phyloP scores from a whole-genome alignment of 164 flowering plant genomes.

The Cinnamomum micranthum region DNA sequence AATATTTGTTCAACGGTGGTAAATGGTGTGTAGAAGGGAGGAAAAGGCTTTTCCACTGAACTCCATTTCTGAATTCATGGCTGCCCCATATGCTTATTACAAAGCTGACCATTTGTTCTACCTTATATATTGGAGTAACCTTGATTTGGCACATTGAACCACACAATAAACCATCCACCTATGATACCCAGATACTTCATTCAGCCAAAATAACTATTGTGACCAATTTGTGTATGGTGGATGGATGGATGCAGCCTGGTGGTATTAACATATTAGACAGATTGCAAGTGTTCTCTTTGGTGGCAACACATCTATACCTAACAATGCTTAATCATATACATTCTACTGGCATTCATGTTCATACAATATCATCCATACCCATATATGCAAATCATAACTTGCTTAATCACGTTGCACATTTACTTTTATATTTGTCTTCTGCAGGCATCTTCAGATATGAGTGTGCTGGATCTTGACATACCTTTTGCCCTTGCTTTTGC shows the following conservation, averaged over 20 bases:
- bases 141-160: too few species aligned
- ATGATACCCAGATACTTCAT: too few species aligned
- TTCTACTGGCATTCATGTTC: background rate
- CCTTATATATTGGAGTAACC: too few species aligned
- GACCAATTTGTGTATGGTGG: background rate
- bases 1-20: too few species aligned
- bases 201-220: too few species aligned
- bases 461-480: constrained; percentile 67
- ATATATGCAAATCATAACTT: background rate
- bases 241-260: background rate
- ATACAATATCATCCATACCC: background rate
- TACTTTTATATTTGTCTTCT: background rate
- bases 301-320: background rate
- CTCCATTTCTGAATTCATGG: too few species aligned
- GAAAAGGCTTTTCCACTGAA: too few species aligned
- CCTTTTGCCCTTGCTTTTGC: constrained; percentile 49
- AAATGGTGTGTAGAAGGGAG: too few species aligned
- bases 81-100: too few species aligned
- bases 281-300: background rate
- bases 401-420: background rate
- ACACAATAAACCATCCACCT: too few species aligned
- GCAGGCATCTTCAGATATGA: constrained; percentile 88
- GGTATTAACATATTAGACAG: background rate
- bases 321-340: background rate
- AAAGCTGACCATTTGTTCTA: too few species aligned